A percentile compares a stretch with the other conserved stretches of the same genome.
These are phyloP conservation scores for Cyberlindnera sargentensis DNA, from an alignment of 805 yeast species.

Conservation along the genomic window DNA sequence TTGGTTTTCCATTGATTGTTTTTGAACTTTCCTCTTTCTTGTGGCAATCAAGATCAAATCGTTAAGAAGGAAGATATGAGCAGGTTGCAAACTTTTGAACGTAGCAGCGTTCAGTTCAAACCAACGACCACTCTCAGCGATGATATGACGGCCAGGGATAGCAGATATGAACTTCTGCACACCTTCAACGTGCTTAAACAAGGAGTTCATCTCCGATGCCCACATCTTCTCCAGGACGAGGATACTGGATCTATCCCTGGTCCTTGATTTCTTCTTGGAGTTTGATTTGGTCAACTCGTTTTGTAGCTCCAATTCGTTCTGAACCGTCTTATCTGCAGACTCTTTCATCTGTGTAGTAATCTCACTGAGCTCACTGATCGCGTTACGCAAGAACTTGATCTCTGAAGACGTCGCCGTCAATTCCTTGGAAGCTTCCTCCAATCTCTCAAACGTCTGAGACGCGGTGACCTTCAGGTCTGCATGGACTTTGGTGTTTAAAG, in stretches of 20 bases:
- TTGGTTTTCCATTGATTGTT: conserved; percentile 23
- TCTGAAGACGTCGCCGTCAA: conserved; percentile 59
- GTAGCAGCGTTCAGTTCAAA: conserved; percentile 80
- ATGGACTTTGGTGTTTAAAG: conserved; percentile 43
- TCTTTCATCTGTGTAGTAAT: conserved; percentile 53
- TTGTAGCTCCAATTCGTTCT: conserved; percentile 32
- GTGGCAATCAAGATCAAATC: conserved; percentile 74
- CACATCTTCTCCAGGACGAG: conserved; percentile 72
- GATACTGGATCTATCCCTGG: conserved; percentile 65
- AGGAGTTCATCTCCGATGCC: conserved; percentile 61
- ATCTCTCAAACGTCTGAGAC: conserved; percentile 55
- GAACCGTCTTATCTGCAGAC: conserved; percentile 52
- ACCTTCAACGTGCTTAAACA: conserved; percentile 85
- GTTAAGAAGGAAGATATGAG: conserved; percentile 69
- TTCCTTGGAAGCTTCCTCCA: conserved; percentile 52
- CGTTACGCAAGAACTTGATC: conserved; percentile 51
- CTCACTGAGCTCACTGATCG: conserved; percentile 52
- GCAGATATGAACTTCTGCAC: conserved; percentile 75
- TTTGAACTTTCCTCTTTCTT: conserved; percentile 34
- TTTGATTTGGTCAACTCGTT: conserved; percentile 11
- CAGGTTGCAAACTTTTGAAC: conserved; percentile 69
- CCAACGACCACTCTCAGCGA: conserved; percentile 81
- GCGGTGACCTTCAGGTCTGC: conserved; percentile 53
- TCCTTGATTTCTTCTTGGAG: conserved; percentile 38
- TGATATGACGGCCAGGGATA: conserved; percentile 71